Evolutionary conservation across 2,329 filamentous ascomycete genomes (phyloP), one percentile per base, ranked within the genome.

Genomic region (Epichloe aotearoae): DNA sequence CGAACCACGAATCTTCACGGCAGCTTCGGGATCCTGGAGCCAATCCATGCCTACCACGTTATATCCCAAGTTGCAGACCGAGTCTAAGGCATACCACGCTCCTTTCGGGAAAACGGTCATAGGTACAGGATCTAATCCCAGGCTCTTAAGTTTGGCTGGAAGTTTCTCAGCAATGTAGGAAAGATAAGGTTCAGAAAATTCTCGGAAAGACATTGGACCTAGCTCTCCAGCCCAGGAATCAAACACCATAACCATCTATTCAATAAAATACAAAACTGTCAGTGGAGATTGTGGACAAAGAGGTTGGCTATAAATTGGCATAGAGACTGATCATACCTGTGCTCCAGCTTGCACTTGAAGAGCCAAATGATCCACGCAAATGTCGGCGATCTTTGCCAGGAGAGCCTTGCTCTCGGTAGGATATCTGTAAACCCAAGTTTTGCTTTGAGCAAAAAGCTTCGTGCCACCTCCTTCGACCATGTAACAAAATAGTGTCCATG

Each of bases 21-120:
- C 90, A 58, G 93, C 82, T 3, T 83, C 84, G 11, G 93, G 86
- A 60, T 93, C 88, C 61, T 96, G 86, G 46, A 94, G 75, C 93
- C 93, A 98, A 69, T 98, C 93, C 57, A 98, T 74, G 5, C 93
- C 88, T 51, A 98, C 86, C 38, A 96, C 88, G 62, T 97, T 80
- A 73, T 97, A 98, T 40, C 89, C 90, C 15, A 90, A 79, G 61
- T 89, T 74, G 71, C 90, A 96, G 19, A 93, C 79, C 34, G 86
- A 82, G 59, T 96, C 87, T 46, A 98, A 75, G 4, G 89, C 88
- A 67, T 95, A 93, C 87, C 93, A 97, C 11, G 93, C 91, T 11
- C 93, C 93, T 73, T 98, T 98, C 37, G 93, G 89, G 67, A 98
- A 98, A 23, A 97, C 89, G 5, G 90, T 94, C 90, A 97, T 96